Percentiles rank a stretch among this genome's conserved stretches.
Evolutionary conservation across 1,284 basidiomycete species (phyloP).

Genomic region (Ceratobasidium sp.): DNA sequence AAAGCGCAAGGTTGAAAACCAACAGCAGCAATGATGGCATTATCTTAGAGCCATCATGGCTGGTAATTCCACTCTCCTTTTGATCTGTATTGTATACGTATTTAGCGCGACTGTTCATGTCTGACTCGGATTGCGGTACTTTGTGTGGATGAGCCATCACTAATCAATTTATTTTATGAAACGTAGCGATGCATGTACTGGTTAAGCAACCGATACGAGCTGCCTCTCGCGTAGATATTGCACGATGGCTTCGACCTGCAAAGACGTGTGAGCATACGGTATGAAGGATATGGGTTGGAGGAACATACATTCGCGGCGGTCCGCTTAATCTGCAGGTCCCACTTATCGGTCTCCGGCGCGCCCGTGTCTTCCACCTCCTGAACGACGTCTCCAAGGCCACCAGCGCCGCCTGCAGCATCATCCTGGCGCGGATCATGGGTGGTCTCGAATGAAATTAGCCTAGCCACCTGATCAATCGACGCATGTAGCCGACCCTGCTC

Average conservation of each 20-base stretch:
- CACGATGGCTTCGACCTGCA: constrained; percentile 81
- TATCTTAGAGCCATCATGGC: constrained; percentile 34
- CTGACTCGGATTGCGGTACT: constrained; percentile 7
- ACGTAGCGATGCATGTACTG: background rate
- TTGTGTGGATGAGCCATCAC: constrained; percentile 11
- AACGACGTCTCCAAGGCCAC: constrained; percentile 88
- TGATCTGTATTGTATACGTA: constrained; percentile 45
- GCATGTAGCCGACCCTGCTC: constrained; percentile 92
- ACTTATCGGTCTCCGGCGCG: constrained; percentile 86
- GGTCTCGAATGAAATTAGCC: constrained; percentile 90
- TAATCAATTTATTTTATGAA: constrained; percentile 40
- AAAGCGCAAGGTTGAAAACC: constrained; percentile 44
- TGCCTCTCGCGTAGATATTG: constrained; percentile 78
- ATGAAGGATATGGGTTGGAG: background rate
- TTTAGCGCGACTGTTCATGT: constrained; percentile 43
- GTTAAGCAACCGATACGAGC: constrained; percentile 57
- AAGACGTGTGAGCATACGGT: constrained; percentile 4
- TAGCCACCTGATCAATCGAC: constrained; percentile 93
- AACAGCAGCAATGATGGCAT: constrained; percentile 59
- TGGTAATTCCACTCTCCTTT: background rate
- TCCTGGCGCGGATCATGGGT: constrained; percentile 61
- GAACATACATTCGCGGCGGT: constrained; percentile 82
- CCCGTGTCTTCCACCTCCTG: constrained; percentile 86
- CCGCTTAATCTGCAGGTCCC: constrained; percentile 89
- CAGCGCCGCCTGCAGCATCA: constrained; percentile 91